Conservation (phyloP, 805 yeast genomes). For the Torulaspora delbrueckii region DNA sequence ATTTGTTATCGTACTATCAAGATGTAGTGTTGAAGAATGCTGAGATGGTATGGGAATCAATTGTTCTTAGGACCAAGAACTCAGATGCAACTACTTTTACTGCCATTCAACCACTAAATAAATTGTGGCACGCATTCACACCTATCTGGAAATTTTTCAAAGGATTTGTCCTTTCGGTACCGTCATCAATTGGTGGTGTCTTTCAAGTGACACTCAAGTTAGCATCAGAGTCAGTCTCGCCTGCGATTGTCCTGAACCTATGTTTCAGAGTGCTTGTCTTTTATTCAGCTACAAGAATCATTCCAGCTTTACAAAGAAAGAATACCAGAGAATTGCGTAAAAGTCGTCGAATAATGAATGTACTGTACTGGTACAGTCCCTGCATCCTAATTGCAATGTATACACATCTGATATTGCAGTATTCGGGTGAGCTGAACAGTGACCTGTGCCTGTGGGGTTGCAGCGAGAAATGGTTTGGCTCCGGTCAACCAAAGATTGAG, state of each 20-base stretch:
- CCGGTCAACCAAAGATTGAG: slow-evolving; percentile 24
- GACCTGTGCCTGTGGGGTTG: slow-evolving; percentile 59
- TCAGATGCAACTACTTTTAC: slow-evolving; percentile 18
- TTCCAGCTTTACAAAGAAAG: slow-evolving; percentile 61
- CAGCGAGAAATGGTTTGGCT: slow-evolving; percentile 33
- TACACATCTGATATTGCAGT: slow-evolving; percentile 88
- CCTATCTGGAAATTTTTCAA: slow-evolving; percentile 31
- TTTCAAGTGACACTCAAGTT: slow-evolving; percentile 38
- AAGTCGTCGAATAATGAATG: slow-evolving; percentile 39
- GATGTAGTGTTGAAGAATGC: slow-evolving; percentile 27
- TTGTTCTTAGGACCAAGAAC: slow-evolving; percentile 23
- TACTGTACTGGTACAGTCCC: slow-evolving; percentile 85
- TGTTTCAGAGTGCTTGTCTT: slow-evolving; percentile 84
- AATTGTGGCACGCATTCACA: slow-evolving; percentile 18
- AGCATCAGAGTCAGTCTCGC: slow-evolving; percentile 60
- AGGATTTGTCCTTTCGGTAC: slow-evolving; percentile 30
- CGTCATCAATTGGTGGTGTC: slow-evolving; percentile 30
- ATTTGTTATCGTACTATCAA: slow-evolving; percentile 30
- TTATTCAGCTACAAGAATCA: slow-evolving; percentile 87
- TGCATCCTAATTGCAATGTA: slow-evolving; percentile 92
- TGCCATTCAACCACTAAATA: slow-evolving; percentile 7
- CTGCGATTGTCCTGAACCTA: slow-evolving; percentile 75
- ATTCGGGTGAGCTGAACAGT: slow-evolving; percentile 66
- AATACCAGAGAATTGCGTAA: slow-evolving; percentile 24
- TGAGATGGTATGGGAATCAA: slow-evolving; percentile 27